Evolutionary conservation across 441 rosid species (phyloP), one percentile per base, ranked within the genome.

Genomic region (Daphne laureola): DNA sequence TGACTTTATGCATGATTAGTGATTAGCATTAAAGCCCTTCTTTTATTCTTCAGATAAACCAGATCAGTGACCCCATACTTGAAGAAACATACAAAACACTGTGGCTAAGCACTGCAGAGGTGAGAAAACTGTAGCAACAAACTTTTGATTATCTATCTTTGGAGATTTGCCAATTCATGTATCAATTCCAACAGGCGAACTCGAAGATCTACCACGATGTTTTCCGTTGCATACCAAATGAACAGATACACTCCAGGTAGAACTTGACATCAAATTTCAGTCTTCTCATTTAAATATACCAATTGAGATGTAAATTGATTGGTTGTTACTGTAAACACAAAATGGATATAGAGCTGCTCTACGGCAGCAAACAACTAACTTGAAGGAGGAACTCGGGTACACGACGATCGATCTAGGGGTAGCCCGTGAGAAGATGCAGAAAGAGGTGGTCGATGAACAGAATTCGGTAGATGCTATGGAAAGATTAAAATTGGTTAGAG

Each of bases 321-420:
- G 38, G 11, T 21, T 31, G 38, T 31, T 31, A 6, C 38, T 8
- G 38, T 31, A 31, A 31, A 31, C 5, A 3, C 25, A 2, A 5
- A 68, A 57, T 2, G 25, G n/a, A n/a, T 53, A 61, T 79, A 85
- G 94, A 62, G 56, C 70, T 47, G 69, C 70, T 12, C 55, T 85
- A 40, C 73, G 90, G 61, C 79, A 63, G 46, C 73, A 35, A 61
- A 59, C 54, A 59, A 50, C 74, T 42, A 61, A 64, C 15, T 75
- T 72, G 67, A 86, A 77, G 68, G 83, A 78, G 55, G 78, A 72
- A 57, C 72, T 82, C 13, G 84, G 82, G 17, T 83, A 86, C 53
- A 80, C 83, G 15, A 86, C 82, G 27, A 82, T 77, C 15, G 94
- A 86, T 67, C 69, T 86, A 42, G 90, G 87, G 11, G 76, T 82